A percentile compares a stretch with the other conserved stretches of the same genome.
Conservation (phyloP, 2,329 filamentous ascomycete genomes). For the Hysterium pulicare region DNA sequence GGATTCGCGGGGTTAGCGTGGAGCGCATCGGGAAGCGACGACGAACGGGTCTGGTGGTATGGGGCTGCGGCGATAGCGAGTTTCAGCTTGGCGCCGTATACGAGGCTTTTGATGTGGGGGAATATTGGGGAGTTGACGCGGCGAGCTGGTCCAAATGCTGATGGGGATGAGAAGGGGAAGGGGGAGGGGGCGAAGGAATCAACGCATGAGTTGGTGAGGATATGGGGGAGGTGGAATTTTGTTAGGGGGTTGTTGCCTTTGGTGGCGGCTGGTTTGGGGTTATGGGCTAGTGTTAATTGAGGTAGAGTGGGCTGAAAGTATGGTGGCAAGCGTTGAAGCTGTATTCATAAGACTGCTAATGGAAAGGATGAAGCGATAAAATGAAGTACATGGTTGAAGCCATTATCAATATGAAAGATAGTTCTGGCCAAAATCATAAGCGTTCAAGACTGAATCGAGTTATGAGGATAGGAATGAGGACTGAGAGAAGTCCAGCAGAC, state of each 20-base stretch:
- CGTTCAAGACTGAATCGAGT: too few species aligned
- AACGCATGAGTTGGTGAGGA: constrained; percentile 12
- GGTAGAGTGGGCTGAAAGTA: too few species aligned
- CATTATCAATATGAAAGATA: too few species aligned
- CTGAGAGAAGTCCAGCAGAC: too few species aligned
- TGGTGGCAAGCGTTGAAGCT: too few species aligned
- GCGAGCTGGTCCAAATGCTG: not conserved
- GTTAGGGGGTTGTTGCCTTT: constrained; percentile 11
- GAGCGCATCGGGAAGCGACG: not conserved
- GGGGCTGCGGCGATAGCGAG: not conserved
- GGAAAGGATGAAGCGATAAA: too few species aligned
- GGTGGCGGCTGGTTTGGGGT: constrained; percentile 9
- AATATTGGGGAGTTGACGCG: constrained; percentile 2
- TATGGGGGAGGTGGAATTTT: constrained; percentile 15
- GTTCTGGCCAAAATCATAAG: too few species aligned
- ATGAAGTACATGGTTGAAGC: too few species aligned
- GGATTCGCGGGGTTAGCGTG: constrained; percentile 17
- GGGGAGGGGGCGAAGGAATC: constrained; percentile 1
- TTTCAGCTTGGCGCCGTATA: not conserved
- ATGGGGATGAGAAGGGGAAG: not conserved
- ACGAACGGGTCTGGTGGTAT: not conserved
- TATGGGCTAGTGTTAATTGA: constrained; percentile 11
- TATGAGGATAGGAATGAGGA: too few species aligned
- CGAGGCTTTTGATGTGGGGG: not conserved
- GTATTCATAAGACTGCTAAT: too few species aligned